Percentiles rank a stretch among this genome's conserved stretches.
These are phyloP conservation scores for Gypsophila paniculata DNA, from an alignment of 179 eudicot genomes.

Conservation along the genomic window DNA sequence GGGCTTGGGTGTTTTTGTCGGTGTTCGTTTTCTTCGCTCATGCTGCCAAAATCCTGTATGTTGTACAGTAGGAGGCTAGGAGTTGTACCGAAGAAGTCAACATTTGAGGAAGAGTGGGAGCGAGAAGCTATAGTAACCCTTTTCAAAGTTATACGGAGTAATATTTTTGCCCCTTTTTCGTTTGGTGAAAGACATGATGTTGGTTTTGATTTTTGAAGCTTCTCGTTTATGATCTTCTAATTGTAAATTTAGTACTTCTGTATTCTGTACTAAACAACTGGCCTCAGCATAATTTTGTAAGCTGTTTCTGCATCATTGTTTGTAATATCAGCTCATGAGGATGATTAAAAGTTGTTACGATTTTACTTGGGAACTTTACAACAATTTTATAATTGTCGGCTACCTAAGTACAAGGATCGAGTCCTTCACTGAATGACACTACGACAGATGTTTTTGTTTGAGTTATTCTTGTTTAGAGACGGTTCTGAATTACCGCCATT, in stretches of 20 bases:
- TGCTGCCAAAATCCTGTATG: conserved; percentile 22
- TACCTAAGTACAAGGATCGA: neutral
- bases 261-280: neutral
- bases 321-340: neutral
- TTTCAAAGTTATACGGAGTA: neutral
- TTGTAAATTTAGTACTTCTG: neutral
- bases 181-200: neutral
- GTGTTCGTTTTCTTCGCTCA: neutral
- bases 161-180: neutral
- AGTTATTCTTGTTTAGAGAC: too few relatives aligned
- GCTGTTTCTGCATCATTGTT: neutral
- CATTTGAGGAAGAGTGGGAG: neutral
- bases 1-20: conserved; percentile 5
- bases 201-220: neutral
- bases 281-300: neutral
- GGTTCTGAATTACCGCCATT: too few relatives aligned
- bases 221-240: neutral
- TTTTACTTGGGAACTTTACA: neutral
- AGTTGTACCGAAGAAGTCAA: conserved; percentile 16
- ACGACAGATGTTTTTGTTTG: neutral
- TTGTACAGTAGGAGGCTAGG: conserved; percentile 32
- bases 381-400: too few relatives aligned
- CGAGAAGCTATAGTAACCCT: conserved; percentile 7
- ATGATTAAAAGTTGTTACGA: neutral
- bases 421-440: neutral